Evolutionary conservation across 768 basidiomycete species (phyloP), one percentile per base, ranked within the genome.

Genomic region (Mycena amicta): DNA sequence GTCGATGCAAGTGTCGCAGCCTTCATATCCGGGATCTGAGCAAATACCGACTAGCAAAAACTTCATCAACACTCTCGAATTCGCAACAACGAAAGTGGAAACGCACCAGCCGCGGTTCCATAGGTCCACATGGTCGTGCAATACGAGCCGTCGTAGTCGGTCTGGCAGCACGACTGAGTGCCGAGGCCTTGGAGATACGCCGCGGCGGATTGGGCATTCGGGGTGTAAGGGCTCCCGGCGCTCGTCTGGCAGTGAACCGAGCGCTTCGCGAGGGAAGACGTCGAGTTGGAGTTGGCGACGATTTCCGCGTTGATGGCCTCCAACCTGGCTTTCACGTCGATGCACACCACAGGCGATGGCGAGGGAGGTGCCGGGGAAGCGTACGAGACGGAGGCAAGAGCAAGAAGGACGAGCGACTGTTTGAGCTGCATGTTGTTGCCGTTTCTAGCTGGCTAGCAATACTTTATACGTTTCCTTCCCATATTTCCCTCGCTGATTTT

Each of bases 91-190:
- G 20, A 23, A 37, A 2, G 28, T 5, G 18, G 6, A 18, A 37
- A 39, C 37, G 16, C 23, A 56, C 49, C 49, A 16, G 47, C 50
- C 1, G 56, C 56, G 2, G 56, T n/a, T n/a, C n/a, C n/a, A n/a
- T n/a, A n/a, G n/a, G n/a, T n/a, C n/a, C n/a, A n/a, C 56, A 57
- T 57, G 30, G 49, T 52, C 37, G 39, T 57, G 56, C 56, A 57
- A 27, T 37, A 25, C 23, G 49, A 56, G 16, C 55, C 55, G 12
- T 26, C 37, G 15, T 2, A 1, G 23, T 57, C 50, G 20, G 26
- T 51, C 29, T 57, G 56, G 50, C 39, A 52, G 50, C 50, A 51
- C 26, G 25, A 22, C 3, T 11, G 18, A 37, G 33, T 13, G 31
- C 2, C 1, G 56, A 50, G 33, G 41, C 11, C 12, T 20, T 57